phyloP scores from a whole-genome alignment of 306 rosid genomes.

The Pterocarpus macrocarpus region DNA sequence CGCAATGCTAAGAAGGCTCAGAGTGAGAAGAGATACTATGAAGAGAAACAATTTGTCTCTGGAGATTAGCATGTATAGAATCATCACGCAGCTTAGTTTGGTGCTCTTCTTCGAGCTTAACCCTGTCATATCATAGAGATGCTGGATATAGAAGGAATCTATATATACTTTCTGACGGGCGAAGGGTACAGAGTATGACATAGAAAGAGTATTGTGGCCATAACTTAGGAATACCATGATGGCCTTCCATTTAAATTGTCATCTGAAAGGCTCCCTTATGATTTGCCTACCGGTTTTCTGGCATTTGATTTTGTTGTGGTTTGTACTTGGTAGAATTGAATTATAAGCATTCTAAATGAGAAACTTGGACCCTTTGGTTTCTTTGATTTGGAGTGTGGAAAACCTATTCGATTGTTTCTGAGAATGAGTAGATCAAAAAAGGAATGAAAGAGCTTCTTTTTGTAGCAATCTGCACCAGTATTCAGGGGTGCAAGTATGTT shows the following conservation, averaged over 20 bases:
- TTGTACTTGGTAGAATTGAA: neutral
- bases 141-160: slow-evolving; percentile 40
- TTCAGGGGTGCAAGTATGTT: neutral
- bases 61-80: slow-evolving; percentile 72
- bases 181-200: slow-evolving; percentile 42
- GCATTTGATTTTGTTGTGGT: slow-evolving; percentile 51
- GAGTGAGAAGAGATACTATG: slow-evolving; percentile 91
- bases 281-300: slow-evolving; percentile 40
- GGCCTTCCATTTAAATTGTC: slow-evolving; percentile 39
- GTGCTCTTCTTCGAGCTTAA: slow-evolving; percentile 37
- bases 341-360: neutral
- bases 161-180: slow-evolving; percentile 45
- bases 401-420: slow-evolving; percentile 24
- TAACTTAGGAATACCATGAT: slow-evolving; percentile 33
- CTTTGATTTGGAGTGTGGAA: slow-evolving; percentile 12
- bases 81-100: slow-evolving; percentile 35
- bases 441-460: neutral
- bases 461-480: neutral
- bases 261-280: slow-evolving; percentile 40
- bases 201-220: slow-evolving; percentile 35
- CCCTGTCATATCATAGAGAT: slow-evolving; percentile 41
- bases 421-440: neutral
- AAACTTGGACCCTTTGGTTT: neutral
- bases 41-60: slow-evolving; percentile 72
- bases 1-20: slow-evolving; percentile 85